Conservation (phyloP, 768 basidiomycete genomes). For the Lactarius deliciosus region DNA sequence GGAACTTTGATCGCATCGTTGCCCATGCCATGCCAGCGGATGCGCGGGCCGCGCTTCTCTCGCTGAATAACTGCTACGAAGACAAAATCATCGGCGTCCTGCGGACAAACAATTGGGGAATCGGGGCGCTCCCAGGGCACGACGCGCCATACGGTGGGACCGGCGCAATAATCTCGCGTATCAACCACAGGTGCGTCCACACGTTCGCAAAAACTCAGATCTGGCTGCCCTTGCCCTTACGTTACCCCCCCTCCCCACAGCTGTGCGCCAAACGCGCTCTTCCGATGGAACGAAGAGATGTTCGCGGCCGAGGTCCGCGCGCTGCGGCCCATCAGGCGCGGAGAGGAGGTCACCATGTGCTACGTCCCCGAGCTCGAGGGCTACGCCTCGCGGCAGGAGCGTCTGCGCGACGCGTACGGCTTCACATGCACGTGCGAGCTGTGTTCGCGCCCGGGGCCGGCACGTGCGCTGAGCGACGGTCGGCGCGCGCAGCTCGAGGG, state of each 20-base stretch:
- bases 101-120: constrained; percentile 18
- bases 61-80: constrained; percentile 20
- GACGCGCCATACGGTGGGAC: constrained; percentile 30
- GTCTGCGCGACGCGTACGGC: constrained; percentile 35
- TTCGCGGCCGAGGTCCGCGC: constrained; percentile 37
- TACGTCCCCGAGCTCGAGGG: constrained; percentile 31
- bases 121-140: constrained; percentile 20
- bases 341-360: constrained; percentile 38
- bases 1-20: constrained; percentile 11
- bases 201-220: background rate
- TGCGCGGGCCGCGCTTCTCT: constrained; percentile 11
- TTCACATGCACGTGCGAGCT: constrained; percentile 40
- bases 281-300: constrained; percentile 32
- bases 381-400: constrained; percentile 32
- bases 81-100: constrained; percentile 21
- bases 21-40: constrained; percentile 15
- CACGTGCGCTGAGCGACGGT: constrained; percentile 24
- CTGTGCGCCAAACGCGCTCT: constrained; percentile 30
- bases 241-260: constrained; percentile 4
- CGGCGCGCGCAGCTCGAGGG: constrained; percentile 22
- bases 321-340: constrained; percentile 34
- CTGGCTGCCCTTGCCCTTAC: background rate
- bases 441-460: constrained; percentile 31
- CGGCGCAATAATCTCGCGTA: constrained; percentile 31
- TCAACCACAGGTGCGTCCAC: constrained; percentile 29